Evolutionary conservation across 2,329 filamentous ascomycete genomes (phyloP).

Genomic region (Plectosphaerella plurivora): DNA sequence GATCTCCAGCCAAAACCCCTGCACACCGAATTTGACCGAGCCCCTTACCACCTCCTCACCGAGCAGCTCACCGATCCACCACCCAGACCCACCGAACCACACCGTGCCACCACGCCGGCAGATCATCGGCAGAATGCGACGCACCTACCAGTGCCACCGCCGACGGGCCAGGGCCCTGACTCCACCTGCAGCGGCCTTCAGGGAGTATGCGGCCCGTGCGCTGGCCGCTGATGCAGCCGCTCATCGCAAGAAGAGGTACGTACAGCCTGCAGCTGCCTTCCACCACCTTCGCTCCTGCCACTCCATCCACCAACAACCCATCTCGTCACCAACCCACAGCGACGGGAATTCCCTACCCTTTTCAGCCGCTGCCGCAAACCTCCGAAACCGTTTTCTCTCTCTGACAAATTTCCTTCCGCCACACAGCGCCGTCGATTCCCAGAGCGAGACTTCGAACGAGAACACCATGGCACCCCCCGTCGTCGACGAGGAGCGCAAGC

Average conservation of each 20-base stretch:
- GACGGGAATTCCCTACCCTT: background rate
- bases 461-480: conserved; percentile 37
- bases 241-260: conserved; percentile 1
- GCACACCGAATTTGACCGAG: too few species aligned
- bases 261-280: conserved; percentile 3
- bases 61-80: too few species aligned
- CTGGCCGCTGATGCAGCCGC: background rate
- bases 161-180: background rate
- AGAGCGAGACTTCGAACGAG: conserved; percentile 2
- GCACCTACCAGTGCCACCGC: background rate
- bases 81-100: too few species aligned
- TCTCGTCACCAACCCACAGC: background rate
- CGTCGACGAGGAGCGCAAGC: conserved; percentile 55
- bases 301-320: background rate
- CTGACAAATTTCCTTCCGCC: background rate
- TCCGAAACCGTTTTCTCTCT: background rate
- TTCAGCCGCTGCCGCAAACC: too few species aligned
- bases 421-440: background rate
- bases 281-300: background rate
- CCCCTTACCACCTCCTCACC: too few species aligned
- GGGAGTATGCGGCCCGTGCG: background rate
- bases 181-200: background rate
- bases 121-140: background rate
- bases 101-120: too few species aligned
- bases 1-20: too few species aligned